Base-by-base conservation (phyloP, 257 asterid genomes). In the Linaria vulgaris region DNA sequence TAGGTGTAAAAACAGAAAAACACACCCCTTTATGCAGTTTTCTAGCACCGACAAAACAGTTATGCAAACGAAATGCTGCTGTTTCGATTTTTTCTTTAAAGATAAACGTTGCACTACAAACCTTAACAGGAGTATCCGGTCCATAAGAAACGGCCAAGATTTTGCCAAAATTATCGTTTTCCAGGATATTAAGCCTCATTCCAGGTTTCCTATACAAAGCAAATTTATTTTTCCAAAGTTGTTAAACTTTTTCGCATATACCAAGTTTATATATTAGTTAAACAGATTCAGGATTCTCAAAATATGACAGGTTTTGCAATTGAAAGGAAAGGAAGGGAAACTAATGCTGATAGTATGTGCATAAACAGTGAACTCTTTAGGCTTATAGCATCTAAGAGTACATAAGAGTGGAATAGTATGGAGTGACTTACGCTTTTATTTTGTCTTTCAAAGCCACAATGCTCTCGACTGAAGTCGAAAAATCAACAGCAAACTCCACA, bases 401-500 rank as follows among this genome's bases (percentile, higher is more conserved):
- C 1, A 34, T 53, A 20, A 27, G 19, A 27, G 54, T 13, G 23
- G 34, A 44, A 30, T 43, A 45, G 39, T 54, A 55, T 41, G 1
- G 59, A 61, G 24, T 20, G 10, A 59, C 79, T 1, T 88, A 89
- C 96, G 66, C 70, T 78, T 82, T 86, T 20, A 86, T 76, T 67
- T 76, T 80, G 39, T 74, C 82, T 69, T 75, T 89, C 69, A 89
- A 57, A 31, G 80, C 82, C 9, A 87, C 88, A 58, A 89, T 70
- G 76, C 74, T 89, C 79, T 84, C 85, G 14, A 77, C 82, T 23
- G 96, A 79, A 69, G 94, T 88, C 20, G 81, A 72, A 56, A 86
- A 86, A 80, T 84, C 94, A n/a, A 88, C 86, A 43, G 83, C 68
- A 70, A 88, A 86, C 67, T 89, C 94, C 20, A 89, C 79, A 15